Conservation (phyloP, 495 filamentous ascomycete species). For the Neurospora sp. region DNA sequence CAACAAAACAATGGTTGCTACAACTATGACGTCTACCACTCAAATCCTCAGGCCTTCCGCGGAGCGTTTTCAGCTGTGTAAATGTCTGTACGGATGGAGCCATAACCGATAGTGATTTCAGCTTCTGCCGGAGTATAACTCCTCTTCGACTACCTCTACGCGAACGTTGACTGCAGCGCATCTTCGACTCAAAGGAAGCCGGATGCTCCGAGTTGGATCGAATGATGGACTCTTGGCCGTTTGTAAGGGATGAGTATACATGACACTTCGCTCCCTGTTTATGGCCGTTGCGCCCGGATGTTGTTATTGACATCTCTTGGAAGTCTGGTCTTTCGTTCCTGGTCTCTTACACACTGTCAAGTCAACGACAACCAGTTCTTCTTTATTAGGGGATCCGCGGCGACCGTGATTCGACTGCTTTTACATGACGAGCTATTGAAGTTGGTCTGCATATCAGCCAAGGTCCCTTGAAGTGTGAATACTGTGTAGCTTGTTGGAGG, state of each 20-base stretch:
- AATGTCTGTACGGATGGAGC: not conserved
- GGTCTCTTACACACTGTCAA: not conserved
- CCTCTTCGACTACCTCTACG: not conserved
- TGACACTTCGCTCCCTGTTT: not conserved
- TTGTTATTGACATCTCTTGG: not conserved
- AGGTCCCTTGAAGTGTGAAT: not conserved
- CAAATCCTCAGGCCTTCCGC: not conserved
- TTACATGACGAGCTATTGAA: not conserved
- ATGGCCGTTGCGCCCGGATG: not conserved
- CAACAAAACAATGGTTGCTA: not conserved
- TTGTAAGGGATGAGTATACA: not conserved
- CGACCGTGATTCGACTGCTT: not conserved
- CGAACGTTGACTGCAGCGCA: not conserved
- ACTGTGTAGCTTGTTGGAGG: not conserved
- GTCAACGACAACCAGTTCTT: not conserved
- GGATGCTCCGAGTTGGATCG: not conserved
- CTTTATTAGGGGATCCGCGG: not conserved
- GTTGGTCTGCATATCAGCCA: not conserved
- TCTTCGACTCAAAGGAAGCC: not conserved
- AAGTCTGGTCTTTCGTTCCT: not conserved
- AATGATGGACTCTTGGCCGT: not conserved
- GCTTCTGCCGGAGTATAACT: not conserved
- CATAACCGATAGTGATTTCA: not conserved
- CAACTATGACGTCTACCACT: not conserved
- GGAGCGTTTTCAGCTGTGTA: not conserved